Conservation (phyloP, 108 stramenopile species). For the Heterococcus sp. region DNA sequence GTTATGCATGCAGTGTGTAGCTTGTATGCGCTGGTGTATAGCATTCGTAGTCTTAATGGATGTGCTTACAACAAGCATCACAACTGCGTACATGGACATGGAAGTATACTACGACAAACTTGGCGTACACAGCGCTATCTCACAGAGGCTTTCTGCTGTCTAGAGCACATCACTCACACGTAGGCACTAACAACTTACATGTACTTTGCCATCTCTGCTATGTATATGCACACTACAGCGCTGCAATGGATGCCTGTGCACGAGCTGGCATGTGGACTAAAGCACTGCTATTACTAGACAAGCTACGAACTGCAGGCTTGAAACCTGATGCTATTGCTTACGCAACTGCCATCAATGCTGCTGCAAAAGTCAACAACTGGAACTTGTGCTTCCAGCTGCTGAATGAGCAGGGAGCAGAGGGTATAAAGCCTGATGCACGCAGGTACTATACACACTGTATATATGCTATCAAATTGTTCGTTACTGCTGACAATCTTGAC, state of each 20-base stretch:
- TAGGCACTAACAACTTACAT: too few relatives aligned
- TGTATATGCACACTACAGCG: too few relatives aligned
- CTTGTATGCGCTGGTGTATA: too few relatives aligned
- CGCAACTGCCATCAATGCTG: slow-evolving; percentile 17
- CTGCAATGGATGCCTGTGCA: slow-evolving; percentile 38
- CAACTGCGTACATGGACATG: too few relatives aligned
- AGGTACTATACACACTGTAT: not conserved
- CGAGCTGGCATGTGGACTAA: slow-evolving; percentile 31
- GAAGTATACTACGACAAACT: too few relatives aligned
- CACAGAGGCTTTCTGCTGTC: too few relatives aligned
- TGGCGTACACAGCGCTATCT: too few relatives aligned
- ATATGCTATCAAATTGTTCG: not conserved
- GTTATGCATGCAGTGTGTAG: too few relatives aligned
- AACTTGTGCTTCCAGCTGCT: not conserved
- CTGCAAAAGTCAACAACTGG: slow-evolving; percentile 22
- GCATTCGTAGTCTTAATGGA: too few relatives aligned
- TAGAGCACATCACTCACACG: too few relatives aligned
- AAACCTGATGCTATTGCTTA: slow-evolving; percentile 17
- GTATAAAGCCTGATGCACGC: not conserved
- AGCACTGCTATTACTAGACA: slow-evolving; percentile 22
- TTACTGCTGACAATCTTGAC: not conserved
- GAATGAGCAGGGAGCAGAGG: not conserved
- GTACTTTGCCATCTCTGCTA: too few relatives aligned
- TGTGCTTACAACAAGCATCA: too few relatives aligned
- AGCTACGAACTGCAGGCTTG: slow-evolving; percentile 1